These are phyloP conservation scores for Agaricus sinodeliciosus DNA, from an alignment of 768 basidiomycete genomes.

Conservation along the genomic window DNA sequence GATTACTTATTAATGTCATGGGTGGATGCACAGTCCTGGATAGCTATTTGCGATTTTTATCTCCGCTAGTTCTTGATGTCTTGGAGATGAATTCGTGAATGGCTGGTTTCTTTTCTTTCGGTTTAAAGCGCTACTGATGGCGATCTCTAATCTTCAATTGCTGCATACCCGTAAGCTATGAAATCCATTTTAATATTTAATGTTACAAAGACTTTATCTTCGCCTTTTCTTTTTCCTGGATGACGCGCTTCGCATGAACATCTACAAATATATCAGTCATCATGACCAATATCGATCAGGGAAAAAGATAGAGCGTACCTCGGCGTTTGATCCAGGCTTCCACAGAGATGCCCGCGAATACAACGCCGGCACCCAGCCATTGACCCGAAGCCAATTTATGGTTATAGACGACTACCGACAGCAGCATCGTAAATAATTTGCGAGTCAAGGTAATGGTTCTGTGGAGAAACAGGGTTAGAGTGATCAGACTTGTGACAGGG, in stretches of 20 bases:
- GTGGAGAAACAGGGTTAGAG: slow-evolving; percentile 11
- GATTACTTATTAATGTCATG: neutral
- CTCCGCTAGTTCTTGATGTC: too few species aligned
- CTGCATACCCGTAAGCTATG: slow-evolving; percentile 7
- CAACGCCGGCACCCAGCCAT: slow-evolving; percentile 88
- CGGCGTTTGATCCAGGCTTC: slow-evolving; percentile 89
- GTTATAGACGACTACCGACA: slow-evolving; percentile 89
- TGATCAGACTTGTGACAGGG: neutral
- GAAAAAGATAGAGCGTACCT: slow-evolving; percentile 38
- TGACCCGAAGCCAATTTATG: slow-evolving; percentile 81
- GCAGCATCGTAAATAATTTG: slow-evolving; percentile 96
- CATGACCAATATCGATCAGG: slow-evolving; percentile 11
- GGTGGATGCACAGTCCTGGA: neutral
- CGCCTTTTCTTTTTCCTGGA: slow-evolving; percentile 80
- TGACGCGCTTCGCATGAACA: slow-evolving; percentile 71
- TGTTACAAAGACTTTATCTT: slow-evolving; percentile 70
- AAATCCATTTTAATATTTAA: slow-evolving; percentile 12
- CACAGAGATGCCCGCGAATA: slow-evolving; percentile 93
- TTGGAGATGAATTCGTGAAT: neutral
- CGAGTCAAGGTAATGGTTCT: slow-evolving; percentile 94
- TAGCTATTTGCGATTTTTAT: neutral
- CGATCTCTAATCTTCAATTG: slow-evolving; percentile 1
- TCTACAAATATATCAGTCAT: slow-evolving; percentile 34
- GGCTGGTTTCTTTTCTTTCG: slow-evolving; percentile 3
- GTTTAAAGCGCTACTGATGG: neutral